Evolutionary conservation across 164 flowering plant genomes (phyloP), one percentile per base, ranked within the genome.

Genomic region (Buxus sempervirens): DNA sequence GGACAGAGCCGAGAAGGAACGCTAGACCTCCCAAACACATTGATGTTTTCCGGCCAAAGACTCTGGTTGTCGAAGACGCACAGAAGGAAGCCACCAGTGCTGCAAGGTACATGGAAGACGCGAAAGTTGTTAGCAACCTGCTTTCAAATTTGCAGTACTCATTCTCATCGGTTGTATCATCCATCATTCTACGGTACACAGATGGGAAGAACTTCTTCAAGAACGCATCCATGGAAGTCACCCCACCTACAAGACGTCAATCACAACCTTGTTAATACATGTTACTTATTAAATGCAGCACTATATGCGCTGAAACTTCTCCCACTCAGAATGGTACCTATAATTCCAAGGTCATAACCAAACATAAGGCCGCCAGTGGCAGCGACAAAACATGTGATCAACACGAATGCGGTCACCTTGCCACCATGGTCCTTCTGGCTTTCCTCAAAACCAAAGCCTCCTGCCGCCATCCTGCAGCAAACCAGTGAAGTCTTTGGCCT

Each of bases 101-200:
- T 18, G 85, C 79, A 4, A 82, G 75, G 70, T 82, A 82, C 58
- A 79, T 53, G 0, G 85, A 82, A 26, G 85, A 82, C 0, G 85
- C 77, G 59, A 82, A 82, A 0, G 79, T 79, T 69, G 79, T 82
- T 20, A 79, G 76, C 12, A 1, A 19, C 26, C 66, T 79, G 54
- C 77, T 60, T 51, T 82, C 78, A 49, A 70, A 82, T 54, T 82
- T 82, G 73, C 85, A 82, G 68, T 82, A 82, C 58, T 82, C 79
- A 64, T 79, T 54, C 57, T 77, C 82, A 38, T 45, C 8, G 0
- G 67, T 81, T 20, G 56, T 72, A 3, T 32, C 7, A 0, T 54
- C 60, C n/a, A 73, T 73, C 42, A 60, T 70, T 32, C 38, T 60
- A 32, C 7, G n/a, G 27, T 73, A 26, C 5, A 77, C 74, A 1